Base-by-base conservation (phyloP, 2,329 filamentous ascomycete species). In the Pseudogymnoascus sp. region DNA sequence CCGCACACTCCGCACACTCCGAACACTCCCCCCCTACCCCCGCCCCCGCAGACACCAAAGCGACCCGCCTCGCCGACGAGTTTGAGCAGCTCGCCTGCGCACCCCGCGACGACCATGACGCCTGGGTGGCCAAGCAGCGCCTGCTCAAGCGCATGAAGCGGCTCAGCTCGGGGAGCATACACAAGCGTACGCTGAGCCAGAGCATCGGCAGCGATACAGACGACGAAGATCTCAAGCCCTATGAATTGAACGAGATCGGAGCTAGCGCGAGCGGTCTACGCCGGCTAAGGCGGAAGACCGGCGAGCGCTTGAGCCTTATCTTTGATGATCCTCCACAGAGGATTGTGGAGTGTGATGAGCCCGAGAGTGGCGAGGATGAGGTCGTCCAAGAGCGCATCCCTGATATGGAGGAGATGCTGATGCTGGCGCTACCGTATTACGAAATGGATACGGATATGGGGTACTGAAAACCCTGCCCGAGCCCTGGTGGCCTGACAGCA, bases 141-240 rank as follows among this genome's bases (percentile, higher is more conserved):
- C 66, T 62, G 6, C 67, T 69, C 58, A 70, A 66, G 59, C 61
- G 69, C n/a, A 60, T 67, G 20, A 69, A 68, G 61, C 65, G 70
- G 35, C 66, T 70, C 54, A 69, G 67, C 57, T 69, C 66, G 4
- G 65, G 65, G 12, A 70, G 65, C 57, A 65, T 71, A 16, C 69
- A 70, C 54, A 73, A 73, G 61, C 61, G 71, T 16, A 70, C 67
- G 6, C 47, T 71, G 8, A 68, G 65, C 35, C 66, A 71, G 62
- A 72, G 70, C 60, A 70, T 73, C 36, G 70, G 70, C 6, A 70
- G 68, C 60, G 71, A 70, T 61, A 72, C 69, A 3, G 71, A 73
- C 58, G 70, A 73, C 12, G 70, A 72, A 58, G 71, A 73, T 58
- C 61, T 73, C 33, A 64, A 68, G 57, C 67, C 69, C 7, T 64